A percentile compares a stretch with the other conserved stretches of the same genome.
Evolutionary conservation across 2,329 filamentous ascomycete genomes (phyloP).

Genomic region (Cladophialophora carrionii): DNA sequence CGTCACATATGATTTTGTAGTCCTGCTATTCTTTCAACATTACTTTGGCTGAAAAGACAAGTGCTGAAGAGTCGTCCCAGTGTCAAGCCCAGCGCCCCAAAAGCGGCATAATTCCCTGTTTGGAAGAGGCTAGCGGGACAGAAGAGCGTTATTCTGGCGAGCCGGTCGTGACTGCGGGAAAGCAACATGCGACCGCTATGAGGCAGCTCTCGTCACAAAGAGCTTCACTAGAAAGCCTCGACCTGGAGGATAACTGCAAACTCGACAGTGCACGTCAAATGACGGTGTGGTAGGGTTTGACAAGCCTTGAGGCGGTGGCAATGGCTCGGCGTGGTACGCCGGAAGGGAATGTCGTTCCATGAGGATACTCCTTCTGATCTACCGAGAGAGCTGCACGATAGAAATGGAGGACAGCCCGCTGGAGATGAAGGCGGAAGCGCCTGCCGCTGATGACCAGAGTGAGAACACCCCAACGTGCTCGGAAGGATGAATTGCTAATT

Average conservation of each 20-base stretch:
- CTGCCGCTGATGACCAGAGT: not conserved
- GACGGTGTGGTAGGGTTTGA: not conserved
- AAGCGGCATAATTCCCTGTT: not conserved
- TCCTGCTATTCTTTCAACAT: not conserved
- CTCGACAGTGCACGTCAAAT: not conserved
- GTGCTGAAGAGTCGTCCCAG: not conserved
- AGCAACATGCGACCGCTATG: not conserved
- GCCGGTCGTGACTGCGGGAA: not conserved
- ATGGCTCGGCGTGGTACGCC: slow-evolving; percentile 13
- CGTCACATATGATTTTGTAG: not conserved
- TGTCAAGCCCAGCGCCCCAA: not conserved
- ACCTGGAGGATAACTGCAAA: not conserved
- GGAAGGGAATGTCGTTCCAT: not conserved
- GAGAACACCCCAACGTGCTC: not conserved
- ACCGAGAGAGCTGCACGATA: not conserved
- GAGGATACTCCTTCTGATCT: not conserved
- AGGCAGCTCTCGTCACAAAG: not conserved
- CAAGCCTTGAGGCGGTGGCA: not conserved
- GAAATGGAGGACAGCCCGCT: slow-evolving; percentile 1
- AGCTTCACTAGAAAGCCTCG: not conserved
- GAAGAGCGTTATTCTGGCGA: not conserved
- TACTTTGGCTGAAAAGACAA: not conserved
- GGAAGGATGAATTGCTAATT: not conserved
- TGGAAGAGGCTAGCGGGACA: not conserved
- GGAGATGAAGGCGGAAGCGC: not conserved